Base-by-base conservation (phyloP, 2,329 filamentous ascomycete genomes). In the Zymoseptoria brevis region DNA sequence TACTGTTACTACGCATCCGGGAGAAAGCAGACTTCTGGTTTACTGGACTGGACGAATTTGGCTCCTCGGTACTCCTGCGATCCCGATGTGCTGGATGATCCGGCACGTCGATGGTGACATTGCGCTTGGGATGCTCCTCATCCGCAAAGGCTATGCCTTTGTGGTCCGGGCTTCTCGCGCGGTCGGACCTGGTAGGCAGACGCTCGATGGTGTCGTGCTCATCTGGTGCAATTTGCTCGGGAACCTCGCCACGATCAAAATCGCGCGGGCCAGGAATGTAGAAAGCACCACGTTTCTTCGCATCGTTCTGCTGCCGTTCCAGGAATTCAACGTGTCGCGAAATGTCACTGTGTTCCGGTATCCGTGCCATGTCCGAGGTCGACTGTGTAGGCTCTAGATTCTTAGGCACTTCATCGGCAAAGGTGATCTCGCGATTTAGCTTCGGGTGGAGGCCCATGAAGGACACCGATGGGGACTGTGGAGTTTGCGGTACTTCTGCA, bases 201-300 rank as follows among this genome's bases (percentile, higher is more conserved):
- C 68, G 66, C 11, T 62, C 45, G 2, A 71, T 66, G 60, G 29
- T 74, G 70, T 19, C 71, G 71, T 30, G 55, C 1, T 77, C 75
- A 5, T 76, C 74, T 41, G 79, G 76, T 8, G 80, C 78, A 13
- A 89, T 71, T 19, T 80, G 75, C 65, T 85, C 76, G 3, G 92
- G 92, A 8, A 86, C 79, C 61, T 90, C 81, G 24, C 93, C 94
- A 55, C 85, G 84, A 67, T 99, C 94, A 54, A 88, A 92, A 70
- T 97, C 94, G 67, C 92, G 81, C 0, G 94, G 94, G 19, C 92
- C 92, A 0, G 94, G 94, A 67, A 99, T 97, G 49, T 90, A 87
- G 50, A 97, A 77, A 0, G 91, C 85, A 35, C 86, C 85, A 56
- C 85, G 87, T 62, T 85, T 84, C 1, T 79, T 80, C 4, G 67